A percentile compares a stretch with the other conserved stretches of the same genome.
Conservation (phyloP, 495 filamentous ascomycete genomes). For the Penicillium bialowiezense region DNA sequence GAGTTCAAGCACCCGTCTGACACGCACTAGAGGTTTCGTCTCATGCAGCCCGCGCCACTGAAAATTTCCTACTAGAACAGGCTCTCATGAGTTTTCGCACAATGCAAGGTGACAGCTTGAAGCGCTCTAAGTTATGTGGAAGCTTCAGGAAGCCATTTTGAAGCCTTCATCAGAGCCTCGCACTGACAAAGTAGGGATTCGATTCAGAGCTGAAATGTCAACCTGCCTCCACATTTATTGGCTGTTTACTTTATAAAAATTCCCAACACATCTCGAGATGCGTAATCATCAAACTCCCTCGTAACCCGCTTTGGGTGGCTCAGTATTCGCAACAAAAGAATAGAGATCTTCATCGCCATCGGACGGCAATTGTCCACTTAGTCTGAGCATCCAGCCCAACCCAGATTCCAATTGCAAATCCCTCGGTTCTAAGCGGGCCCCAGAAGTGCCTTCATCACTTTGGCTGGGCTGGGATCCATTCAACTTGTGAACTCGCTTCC, state of each 20-base stretch:
- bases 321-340: conserved; percentile 5
- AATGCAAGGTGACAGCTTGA: no score
- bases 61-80: conserved; percentile 11
- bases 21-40: neutral
- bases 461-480: neutral
- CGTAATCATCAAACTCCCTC: neutral
- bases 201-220: no score
- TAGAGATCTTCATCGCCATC: conserved; percentile 11
- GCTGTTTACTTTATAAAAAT: no score
- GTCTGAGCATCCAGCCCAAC: conserved; percentile 12
- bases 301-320: neutral
- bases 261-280: no score
- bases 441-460: neutral
- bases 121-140: no score
- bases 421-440: neutral
- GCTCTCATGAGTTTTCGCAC: no score
- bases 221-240: no score
- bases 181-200: no score
- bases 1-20: neutral
- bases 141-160: no score
- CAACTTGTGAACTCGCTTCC: conserved; percentile 1
- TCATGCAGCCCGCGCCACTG: conserved; percentile 14
- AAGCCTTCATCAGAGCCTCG: no score
- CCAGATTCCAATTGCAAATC: conserved; percentile 5
- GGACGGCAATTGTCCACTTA: conserved; percentile 6